These are phyloP conservation scores for Hypholoma sublateritium DNA, from an alignment of 768 basidiomycete species.

Conservation along the genomic window DNA sequence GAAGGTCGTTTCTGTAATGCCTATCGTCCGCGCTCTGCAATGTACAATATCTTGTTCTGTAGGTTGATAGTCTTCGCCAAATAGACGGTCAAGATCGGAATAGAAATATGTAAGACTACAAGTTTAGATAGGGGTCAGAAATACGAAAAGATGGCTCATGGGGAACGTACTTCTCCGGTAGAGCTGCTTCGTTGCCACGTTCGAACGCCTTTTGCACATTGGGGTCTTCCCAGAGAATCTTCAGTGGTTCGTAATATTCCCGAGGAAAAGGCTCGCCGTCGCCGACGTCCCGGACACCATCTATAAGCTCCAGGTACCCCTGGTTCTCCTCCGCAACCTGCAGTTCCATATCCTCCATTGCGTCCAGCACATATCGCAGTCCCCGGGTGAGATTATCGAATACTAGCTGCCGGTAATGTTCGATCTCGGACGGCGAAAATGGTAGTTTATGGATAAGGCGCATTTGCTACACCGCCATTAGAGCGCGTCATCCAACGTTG, in stretches of 20 bases:
- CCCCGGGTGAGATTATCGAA: conserved; percentile 92
- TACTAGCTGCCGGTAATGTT: conserved; percentile 87
- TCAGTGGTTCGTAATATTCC: conserved; percentile 65
- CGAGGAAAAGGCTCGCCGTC: conserved; percentile 82
- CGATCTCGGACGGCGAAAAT: conserved; percentile 80
- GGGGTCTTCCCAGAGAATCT: conserved; percentile 73
- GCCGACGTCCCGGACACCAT: conserved; percentile 66
- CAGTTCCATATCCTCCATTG: conserved; percentile 88
- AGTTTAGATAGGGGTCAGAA: not conserved
- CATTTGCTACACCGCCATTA: conserved; percentile 72
- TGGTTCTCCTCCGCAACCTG: conserved; percentile 63
- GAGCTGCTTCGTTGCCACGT: conserved; percentile 85
- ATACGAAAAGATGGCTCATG: conserved; percentile 1
- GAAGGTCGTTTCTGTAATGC: conserved; percentile 89
- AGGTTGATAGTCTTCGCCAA: conserved; percentile 69
- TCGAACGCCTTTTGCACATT: conserved; percentile 74
- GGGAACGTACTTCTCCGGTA: conserved; percentile 82
- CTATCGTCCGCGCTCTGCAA: conserved; percentile 84
- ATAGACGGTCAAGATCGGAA: conserved; percentile 75
- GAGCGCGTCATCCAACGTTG: not conserved
- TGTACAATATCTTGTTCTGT: conserved; percentile 87
- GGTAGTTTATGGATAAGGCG: conserved; percentile 88
- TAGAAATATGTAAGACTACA: conserved; percentile 75
- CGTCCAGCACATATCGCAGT: conserved; percentile 77
- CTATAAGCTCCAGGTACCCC: conserved; percentile 60